Conservation (phyloP, 192 early-diverging fungal genomes). For the Dissophora globulifera region DNA sequence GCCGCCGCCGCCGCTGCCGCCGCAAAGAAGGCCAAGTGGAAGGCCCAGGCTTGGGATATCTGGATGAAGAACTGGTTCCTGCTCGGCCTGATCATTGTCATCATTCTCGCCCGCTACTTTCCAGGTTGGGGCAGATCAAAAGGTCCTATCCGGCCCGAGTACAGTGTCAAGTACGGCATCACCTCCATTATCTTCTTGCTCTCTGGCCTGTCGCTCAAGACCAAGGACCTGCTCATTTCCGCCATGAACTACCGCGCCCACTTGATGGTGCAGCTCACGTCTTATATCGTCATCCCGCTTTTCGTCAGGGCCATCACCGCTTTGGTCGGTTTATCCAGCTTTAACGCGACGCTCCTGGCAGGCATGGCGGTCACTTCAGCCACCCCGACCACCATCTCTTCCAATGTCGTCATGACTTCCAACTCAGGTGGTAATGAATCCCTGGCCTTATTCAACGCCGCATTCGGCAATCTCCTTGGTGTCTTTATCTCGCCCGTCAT, state of each 20-base stretch:
- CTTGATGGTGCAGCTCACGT: conserved; percentile 69
- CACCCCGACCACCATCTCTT: conserved; percentile 79
- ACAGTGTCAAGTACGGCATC: conserved; percentile 74
- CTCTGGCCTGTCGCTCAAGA: conserved; percentile 70
- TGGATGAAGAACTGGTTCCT: conserved; percentile 70
- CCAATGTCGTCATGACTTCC: conserved; percentile 83
- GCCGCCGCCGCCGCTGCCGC: too few relatives aligned
- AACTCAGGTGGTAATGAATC: conserved; percentile 74
- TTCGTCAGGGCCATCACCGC: conserved; percentile 67
- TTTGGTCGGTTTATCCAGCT: conserved; percentile 58
- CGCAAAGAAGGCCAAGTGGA: conserved; percentile 20
- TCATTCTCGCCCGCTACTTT: conserved; percentile 69
- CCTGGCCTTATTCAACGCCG: conserved; percentile 72
- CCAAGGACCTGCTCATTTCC: conserved; percentile 61
- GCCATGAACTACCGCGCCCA: conserved; percentile 68
- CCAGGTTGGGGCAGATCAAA: conserved; percentile 67
- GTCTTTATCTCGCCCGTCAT: conserved; percentile 51
- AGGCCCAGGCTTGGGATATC: conserved; percentile 53
- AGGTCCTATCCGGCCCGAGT: conserved; percentile 65
- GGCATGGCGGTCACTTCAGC: conserved; percentile 73
- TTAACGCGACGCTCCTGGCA: conserved; percentile 65
- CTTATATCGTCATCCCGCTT: conserved; percentile 67
- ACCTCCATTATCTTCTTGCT: conserved; percentile 72
- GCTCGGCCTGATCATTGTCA: conserved; percentile 69
- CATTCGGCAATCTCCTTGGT: conserved; percentile 75